Evolutionary conservation across 129 eudicot genomes (phyloP).

Genomic region (Artemisia tridentata): DNA sequence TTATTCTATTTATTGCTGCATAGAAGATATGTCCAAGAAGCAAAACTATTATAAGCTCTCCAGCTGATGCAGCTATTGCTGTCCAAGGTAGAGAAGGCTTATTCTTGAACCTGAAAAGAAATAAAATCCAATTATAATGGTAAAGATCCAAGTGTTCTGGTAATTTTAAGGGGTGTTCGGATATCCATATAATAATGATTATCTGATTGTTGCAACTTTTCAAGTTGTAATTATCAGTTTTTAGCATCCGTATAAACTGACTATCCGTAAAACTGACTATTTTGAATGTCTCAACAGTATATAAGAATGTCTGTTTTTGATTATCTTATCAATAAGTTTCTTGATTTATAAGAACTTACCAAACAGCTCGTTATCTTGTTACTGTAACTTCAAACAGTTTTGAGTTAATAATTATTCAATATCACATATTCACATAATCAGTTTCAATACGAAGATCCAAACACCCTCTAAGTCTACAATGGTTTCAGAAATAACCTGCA

Average conservation of each 20-base stretch:
- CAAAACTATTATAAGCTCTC: constrained; percentile 50
- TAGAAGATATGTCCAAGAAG: constrained; percentile 64
- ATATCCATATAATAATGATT: background rate
- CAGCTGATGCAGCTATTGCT: constrained; percentile 54
- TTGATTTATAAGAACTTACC: background rate
- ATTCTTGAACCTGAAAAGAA: constrained; percentile 60
- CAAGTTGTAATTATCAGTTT: background rate
- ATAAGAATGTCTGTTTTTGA: background rate
- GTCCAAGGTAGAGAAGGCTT: constrained; percentile 68
- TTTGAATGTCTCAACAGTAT: background rate
- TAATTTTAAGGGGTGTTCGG: background rate
- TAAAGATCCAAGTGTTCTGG: background rate
- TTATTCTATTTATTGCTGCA: constrained; percentile 61
- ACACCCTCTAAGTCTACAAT: background rate
- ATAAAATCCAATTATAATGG: background rate
- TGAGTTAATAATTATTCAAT: background rate
- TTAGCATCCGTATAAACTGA: no score
- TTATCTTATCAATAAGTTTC: background rate
- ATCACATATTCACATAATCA: no score
- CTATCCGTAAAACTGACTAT: background rate
- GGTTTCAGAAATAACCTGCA: constrained; percentile 59
- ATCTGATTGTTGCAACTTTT: background rate
- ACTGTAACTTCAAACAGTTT: background rate
- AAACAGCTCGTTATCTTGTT: background rate
- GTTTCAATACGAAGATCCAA: no score